Evolutionary conservation across 2,329 filamentous ascomycete species (phyloP).

Genomic region (Dendryphion nanum): DNA sequence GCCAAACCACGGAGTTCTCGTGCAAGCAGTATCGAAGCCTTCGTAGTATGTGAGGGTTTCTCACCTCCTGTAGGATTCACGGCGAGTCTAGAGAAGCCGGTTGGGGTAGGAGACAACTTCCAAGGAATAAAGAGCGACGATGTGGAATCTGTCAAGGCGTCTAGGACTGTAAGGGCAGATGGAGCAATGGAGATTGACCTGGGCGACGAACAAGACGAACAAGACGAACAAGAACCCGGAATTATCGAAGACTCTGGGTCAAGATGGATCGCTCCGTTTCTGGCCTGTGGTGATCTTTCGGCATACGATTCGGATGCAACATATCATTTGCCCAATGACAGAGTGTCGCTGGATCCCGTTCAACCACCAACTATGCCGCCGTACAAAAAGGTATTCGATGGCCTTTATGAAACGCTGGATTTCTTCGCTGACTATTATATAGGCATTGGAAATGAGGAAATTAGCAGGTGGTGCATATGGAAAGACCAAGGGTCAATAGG

Average conservation of each 20-base stretch:
- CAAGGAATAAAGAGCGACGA: constrained; percentile 18
- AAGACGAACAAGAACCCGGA: constrained; percentile 28
- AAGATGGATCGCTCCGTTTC: constrained; percentile 89
- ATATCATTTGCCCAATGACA: constrained; percentile 81
- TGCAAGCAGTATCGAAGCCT: constrained; percentile 96
- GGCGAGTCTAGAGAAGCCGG: constrained; percentile 71
- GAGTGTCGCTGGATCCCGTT: constrained; percentile 84
- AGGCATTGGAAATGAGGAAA: constrained; percentile 78
- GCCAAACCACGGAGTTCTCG: constrained; percentile 92
- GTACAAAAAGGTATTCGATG: constrained; percentile 66
- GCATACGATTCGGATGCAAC: constrained; percentile 95
- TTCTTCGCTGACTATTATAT: background rate
- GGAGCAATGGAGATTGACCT: constrained; percentile 49
- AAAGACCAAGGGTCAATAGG: constrained; percentile 57
- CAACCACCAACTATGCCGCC: constrained; percentile 95
- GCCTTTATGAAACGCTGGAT: background rate
- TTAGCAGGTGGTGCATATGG: constrained; percentile 73
- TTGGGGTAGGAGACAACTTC: constrained; percentile 63
- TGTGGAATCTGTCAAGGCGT: constrained; percentile 13
- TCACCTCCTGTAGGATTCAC: constrained; percentile 73
- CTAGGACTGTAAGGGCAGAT: constrained; percentile 41
- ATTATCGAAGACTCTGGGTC: constrained; percentile 45
- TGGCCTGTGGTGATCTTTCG: constrained; percentile 95
- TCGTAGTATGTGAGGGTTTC: constrained; percentile 93
- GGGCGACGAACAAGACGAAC: constrained; percentile 40